Conservation (phyloP, 495 filamentous ascomycete genomes). For the Hypoxylon lienhwacheense region DNA sequence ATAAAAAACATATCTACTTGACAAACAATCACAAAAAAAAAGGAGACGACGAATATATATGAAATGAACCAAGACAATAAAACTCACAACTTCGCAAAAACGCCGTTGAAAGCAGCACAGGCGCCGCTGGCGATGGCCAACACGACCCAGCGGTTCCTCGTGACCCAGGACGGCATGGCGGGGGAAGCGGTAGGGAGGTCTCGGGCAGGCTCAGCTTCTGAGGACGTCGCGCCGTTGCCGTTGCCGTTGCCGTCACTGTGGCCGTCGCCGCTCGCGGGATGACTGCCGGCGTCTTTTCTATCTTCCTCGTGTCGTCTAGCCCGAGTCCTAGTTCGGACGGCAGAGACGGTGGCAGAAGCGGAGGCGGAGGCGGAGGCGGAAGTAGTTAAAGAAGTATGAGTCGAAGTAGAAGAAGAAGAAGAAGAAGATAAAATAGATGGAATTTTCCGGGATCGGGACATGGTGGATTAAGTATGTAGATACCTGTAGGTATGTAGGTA, state of each 20-base stretch:
- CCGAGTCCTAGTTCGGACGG: slow-evolving; percentile 11
- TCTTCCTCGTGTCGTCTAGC: not conserved
- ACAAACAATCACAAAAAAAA: not conserved
- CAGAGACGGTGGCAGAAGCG: slow-evolving; percentile 1
- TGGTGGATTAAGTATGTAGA: slow-evolving; percentile 13
- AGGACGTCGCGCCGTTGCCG: slow-evolving; percentile 2
- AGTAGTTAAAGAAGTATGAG: slow-evolving; percentile 14
- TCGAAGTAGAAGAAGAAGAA: slow-evolving; percentile 1
- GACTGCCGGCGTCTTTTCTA: too few species aligned
- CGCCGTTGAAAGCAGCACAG: slow-evolving; percentile 90
- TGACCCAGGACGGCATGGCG: slow-evolving; percentile 37
- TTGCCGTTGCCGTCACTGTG: too few species aligned
- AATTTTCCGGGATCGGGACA: slow-evolving; percentile 23
- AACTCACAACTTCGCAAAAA: slow-evolving; percentile 93
- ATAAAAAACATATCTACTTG: too few species aligned
- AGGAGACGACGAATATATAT: not conserved
- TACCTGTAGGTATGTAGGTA: too few species aligned
- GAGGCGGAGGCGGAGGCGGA: slow-evolving; percentile 17
- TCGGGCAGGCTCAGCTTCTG: not conserved
- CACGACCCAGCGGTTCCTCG: slow-evolving; percentile 69
- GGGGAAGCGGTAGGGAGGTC: not conserved
- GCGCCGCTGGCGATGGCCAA: slow-evolving; percentile 82
- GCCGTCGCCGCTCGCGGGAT: too few species aligned
- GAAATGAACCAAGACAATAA: not conserved
- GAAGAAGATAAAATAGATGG: slow-evolving; percentile 5